A percentile compares a stretch with the other conserved stretches of the same genome.
Evolutionary conservation across 2,329 filamentous ascomycete genomes (phyloP).

Genomic region (Shiraia sp.): DNA sequence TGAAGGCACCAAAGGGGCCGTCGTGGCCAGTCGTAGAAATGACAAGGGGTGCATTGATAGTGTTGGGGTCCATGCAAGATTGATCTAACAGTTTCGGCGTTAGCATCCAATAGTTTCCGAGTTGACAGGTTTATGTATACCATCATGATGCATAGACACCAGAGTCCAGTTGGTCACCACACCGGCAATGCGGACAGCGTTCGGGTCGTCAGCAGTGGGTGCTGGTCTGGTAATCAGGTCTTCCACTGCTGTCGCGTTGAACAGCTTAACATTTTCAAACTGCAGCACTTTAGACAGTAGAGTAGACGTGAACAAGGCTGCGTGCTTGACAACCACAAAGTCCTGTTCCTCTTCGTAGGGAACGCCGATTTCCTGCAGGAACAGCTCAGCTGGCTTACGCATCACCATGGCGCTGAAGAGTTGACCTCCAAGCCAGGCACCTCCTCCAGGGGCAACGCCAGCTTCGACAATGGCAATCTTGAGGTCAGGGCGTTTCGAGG

Average conservation of each 20-base stretch:
- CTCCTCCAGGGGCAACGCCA: conserved; percentile 79
- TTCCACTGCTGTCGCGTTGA: conserved; percentile 92
- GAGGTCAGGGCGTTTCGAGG: conserved; percentile 81
- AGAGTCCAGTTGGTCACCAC: conserved; percentile 97
- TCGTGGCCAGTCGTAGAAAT: conserved; percentile 93
- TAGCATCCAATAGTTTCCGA: conserved; percentile 3
- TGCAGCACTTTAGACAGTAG: conserved; percentile 79
- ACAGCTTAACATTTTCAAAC: conserved; percentile 92
- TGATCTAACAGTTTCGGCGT: conserved; percentile 65
- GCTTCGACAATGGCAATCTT: conserved; percentile 92
- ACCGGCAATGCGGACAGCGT: conserved; percentile 73
- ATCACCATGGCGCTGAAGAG: conserved; percentile 96
- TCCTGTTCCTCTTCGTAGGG: conserved; percentile 86
- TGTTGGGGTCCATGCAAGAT: conserved; percentile 96
- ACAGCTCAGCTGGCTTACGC: conserved; percentile 87
- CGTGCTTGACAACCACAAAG: conserved; percentile 93
- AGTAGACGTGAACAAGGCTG: conserved; percentile 88
- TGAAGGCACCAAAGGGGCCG: conserved; percentile 88
- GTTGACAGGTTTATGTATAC: conserved; percentile 8
- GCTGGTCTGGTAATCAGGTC: conserved; percentile 81
- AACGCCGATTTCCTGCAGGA: conserved; percentile 79
- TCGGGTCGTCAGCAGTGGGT: conserved; percentile 45
- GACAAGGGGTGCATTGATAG: conserved; percentile 87
- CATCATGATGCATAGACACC: conserved; percentile 65
- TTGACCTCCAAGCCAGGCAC: conserved; percentile 91